A percentile compares a stretch with the other conserved stretches of the same genome.
These are phyloP conservation scores for Suillus cothurnatus DNA, from an alignment of 768 basidiomycete species.

Conservation along the genomic window DNA sequence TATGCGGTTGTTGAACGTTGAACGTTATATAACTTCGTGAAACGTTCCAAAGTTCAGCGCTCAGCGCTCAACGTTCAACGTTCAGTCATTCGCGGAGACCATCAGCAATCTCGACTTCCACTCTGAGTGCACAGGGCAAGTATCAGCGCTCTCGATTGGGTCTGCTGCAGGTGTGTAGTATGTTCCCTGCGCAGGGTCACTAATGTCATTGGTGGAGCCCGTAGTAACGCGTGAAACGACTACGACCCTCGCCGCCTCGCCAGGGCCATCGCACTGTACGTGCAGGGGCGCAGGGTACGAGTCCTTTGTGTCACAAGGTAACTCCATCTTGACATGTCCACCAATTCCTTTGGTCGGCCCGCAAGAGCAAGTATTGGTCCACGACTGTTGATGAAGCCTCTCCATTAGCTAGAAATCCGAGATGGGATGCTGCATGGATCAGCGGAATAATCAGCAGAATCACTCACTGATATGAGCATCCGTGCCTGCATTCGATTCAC, in stretches of 20 bases:
- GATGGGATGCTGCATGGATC: neutral
- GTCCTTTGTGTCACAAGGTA: neutral
- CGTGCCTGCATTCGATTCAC: neutral
- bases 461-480: conserved; percentile 3
- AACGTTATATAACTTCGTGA: neutral
- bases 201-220: neutral
- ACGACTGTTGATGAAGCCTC: neutral
- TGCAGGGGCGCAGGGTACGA: neutral
- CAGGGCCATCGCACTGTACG: neutral
- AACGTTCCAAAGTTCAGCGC: neutral
- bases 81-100: neutral
- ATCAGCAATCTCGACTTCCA: neutral
- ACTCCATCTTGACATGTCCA: neutral
- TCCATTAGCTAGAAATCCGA: neutral
- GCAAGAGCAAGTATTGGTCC: neutral
- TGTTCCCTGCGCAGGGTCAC: neutral
- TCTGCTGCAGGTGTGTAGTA: neutral
- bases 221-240: neutral
- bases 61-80: neutral
- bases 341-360: neutral
- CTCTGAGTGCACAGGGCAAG: neutral
- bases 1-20: neutral
- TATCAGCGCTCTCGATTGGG: neutral
- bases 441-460: neutral
- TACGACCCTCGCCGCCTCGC: neutral